A percentile compares a stretch with the other conserved stretches of the same genome.
Evolutionary conservation across 1,139 yeast genomes (phyloP).

Genomic region (Arxiozyma heterogenica): DNA sequence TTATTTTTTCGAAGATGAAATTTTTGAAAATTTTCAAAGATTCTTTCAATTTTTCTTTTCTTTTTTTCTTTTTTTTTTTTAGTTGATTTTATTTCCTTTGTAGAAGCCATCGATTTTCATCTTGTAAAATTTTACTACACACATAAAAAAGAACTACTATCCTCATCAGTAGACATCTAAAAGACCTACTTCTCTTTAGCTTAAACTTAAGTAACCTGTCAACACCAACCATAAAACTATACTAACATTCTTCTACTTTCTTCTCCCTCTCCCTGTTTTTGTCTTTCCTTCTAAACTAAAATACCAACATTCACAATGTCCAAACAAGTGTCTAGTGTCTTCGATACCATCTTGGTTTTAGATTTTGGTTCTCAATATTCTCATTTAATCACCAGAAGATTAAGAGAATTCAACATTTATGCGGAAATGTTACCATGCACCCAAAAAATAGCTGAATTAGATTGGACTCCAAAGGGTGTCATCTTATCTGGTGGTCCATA

Average conservation of each 20-base stretch:
- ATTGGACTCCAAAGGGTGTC: slow-evolving; percentile 95
- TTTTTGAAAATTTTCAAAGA: not conserved
- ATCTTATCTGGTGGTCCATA: slow-evolving; percentile 96
- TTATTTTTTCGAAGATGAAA: not conserved
- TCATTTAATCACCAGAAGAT: slow-evolving; percentile 91
- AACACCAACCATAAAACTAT: not conserved
- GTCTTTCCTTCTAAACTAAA: not conserved
- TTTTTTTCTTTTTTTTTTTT: too few species aligned
- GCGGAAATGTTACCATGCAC: slow-evolving; percentile 99
- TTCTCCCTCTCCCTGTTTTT: not conserved
- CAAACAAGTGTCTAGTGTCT: slow-evolving; percentile 63
- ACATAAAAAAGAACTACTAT: not conserved
- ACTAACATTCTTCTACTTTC: not conserved
- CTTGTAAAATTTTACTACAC: too few species aligned
- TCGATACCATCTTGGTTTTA: slow-evolving; percentile 92
- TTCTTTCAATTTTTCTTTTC: not conserved
- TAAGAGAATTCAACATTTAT: slow-evolving; percentile 94
- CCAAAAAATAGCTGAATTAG: slow-evolving; percentile 82
- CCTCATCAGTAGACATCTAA: not conserved
- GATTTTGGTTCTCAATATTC: slow-evolving; percentile 99
- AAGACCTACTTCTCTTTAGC: not conserved
- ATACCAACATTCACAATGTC: slow-evolving; percentile 1
- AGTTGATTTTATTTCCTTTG: not conserved
- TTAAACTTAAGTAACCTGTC: not conserved
- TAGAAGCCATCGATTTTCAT: not conserved